These are phyloP conservation scores for Tricladium varicosporioides DNA, from an alignment of 2,329 filamentous ascomycete species.

Conservation along the genomic window DNA sequence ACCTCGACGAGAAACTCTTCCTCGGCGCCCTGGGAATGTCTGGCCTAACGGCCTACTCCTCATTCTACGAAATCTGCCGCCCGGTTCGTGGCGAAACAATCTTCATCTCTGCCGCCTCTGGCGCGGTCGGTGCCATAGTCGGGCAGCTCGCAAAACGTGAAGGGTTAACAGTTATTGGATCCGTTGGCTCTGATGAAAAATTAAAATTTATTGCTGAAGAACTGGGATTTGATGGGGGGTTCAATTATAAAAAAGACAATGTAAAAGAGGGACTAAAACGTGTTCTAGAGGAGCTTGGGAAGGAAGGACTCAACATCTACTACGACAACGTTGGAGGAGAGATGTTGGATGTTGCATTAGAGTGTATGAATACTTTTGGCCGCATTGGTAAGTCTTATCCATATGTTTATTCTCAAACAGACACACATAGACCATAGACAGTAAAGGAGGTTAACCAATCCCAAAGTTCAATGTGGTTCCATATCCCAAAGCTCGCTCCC, in stretches of 20 bases:
- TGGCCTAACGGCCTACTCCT: slow-evolving; percentile 67
- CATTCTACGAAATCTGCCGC: slow-evolving; percentile 70
- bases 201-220: slow-evolving; percentile 70
- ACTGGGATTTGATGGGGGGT: slow-evolving; percentile 68
- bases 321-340: slow-evolving; percentile 79
- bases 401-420: background rate
- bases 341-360: slow-evolving; percentile 65
- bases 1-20: slow-evolving; percentile 64
- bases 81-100: slow-evolving; percentile 70
- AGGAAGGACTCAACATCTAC: slow-evolving; percentile 73
- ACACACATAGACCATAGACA: background rate
- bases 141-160: slow-evolving; percentile 70
- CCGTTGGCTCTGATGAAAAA: slow-evolving; percentile 72
- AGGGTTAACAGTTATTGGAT: slow-evolving; percentile 69
- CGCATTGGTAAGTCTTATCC: slow-evolving; percentile 46
- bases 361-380: slow-evolving; percentile 58
- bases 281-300: slow-evolving; percentile 50
- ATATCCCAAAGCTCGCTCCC: slow-evolving; percentile 65
- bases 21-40: slow-evolving; percentile 76
- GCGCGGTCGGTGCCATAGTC: slow-evolving; percentile 70
- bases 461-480: slow-evolving; percentile 52
- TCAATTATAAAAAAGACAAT: slow-evolving; percentile 78
- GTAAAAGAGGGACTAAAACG: slow-evolving; percentile 59
- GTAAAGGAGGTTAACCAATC: background rate
- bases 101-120: slow-evolving; percentile 69